phyloP scores from a whole-genome alignment of 352 stramenopile species.

The Phytophthora sojae region DNA sequence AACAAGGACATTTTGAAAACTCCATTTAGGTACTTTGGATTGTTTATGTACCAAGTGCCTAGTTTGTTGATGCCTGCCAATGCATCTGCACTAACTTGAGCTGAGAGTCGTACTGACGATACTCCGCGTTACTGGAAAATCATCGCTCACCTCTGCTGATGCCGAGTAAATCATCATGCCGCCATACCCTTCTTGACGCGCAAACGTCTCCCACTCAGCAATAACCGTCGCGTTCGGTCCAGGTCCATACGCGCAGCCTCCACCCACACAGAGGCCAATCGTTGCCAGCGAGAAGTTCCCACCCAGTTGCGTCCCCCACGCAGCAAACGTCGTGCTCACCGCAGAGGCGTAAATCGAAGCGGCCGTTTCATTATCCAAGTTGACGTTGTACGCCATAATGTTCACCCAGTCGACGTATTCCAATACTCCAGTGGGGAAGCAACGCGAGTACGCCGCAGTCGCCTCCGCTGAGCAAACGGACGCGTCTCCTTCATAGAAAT shows the following conservation, averaged over 20 bases:
- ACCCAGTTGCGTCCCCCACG: constrained; percentile 55
- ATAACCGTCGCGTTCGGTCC: constrained; percentile 68
- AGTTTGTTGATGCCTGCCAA: no score
- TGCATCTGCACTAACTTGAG: not conserved
- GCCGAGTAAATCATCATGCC: constrained; percentile 85
- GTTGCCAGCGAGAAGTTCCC: constrained; percentile 59
- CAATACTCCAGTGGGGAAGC: constrained; percentile 63
- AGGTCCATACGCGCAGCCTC: constrained; percentile 70
- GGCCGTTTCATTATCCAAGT: constrained; percentile 47
- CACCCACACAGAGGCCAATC: constrained; percentile 61
- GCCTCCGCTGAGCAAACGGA: constrained; percentile 61
- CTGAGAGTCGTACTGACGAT: constrained; percentile 33
- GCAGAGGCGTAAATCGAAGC: constrained; percentile 63
- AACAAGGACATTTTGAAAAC: no score
- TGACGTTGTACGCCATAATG: constrained; percentile 88
- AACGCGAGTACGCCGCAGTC: constrained; percentile 57
- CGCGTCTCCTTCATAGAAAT: constrained; percentile 67
- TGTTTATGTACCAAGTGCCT: no score
- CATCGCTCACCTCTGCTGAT: constrained; percentile 56
- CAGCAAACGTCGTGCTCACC: constrained; percentile 60
- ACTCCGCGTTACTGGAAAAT: constrained; percentile 47
- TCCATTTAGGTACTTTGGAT: no score
- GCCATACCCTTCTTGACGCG: constrained; percentile 39
- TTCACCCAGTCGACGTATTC: constrained; percentile 80
- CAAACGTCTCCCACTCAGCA: constrained; percentile 53